Conservation (phyloP, 352 stramenopile genomes). For the Nothophytophthora sp. region DNA sequence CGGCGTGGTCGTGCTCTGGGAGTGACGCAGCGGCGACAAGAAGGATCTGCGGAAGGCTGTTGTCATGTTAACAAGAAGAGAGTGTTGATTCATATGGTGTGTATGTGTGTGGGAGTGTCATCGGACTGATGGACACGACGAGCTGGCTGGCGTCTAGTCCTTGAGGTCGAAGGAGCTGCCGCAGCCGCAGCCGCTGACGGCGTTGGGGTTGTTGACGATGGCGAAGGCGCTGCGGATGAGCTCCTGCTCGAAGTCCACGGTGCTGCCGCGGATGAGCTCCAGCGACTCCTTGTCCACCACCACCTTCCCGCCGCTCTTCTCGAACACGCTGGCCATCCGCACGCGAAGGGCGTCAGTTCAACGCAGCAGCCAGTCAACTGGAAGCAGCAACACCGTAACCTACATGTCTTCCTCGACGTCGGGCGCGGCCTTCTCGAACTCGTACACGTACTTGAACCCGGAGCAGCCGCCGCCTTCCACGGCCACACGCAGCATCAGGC, state of each 20-base stretch:
- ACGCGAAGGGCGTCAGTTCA: background rate
- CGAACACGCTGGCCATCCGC: conserved; percentile 63
- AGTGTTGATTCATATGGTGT: no score
- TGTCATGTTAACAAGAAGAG: background rate
- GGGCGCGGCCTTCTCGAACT: conserved; percentile 74
- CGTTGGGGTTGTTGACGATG: conserved; percentile 97
- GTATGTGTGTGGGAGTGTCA: background rate
- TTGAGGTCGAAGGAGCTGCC: conserved; percentile 98
- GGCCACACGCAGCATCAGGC: conserved; percentile 84
- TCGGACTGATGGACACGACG: background rate
- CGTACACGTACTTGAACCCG: conserved; percentile 94
- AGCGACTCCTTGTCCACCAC: conserved; percentile 94
- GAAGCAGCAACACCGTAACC: background rate
- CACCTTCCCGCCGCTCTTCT: conserved; percentile 84
- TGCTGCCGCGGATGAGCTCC: conserved; percentile 93
- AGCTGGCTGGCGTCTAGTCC: conserved; percentile 37
- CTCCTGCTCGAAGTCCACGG: conserved; percentile 97
- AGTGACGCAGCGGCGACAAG: conserved; percentile 35
- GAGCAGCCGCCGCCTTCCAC: conserved; percentile 94
- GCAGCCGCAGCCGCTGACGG: conserved; percentile 96
- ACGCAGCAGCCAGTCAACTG: background rate
- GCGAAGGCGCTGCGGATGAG: conserved; percentile 97
- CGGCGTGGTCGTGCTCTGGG: conserved; percentile 77
- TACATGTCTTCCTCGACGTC: conserved; percentile 50
- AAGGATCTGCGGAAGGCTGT: background rate